Evolutionary conservation across 2,329 filamentous ascomycete species (phyloP).

Genomic region (Diplocarpon mali): DNA sequence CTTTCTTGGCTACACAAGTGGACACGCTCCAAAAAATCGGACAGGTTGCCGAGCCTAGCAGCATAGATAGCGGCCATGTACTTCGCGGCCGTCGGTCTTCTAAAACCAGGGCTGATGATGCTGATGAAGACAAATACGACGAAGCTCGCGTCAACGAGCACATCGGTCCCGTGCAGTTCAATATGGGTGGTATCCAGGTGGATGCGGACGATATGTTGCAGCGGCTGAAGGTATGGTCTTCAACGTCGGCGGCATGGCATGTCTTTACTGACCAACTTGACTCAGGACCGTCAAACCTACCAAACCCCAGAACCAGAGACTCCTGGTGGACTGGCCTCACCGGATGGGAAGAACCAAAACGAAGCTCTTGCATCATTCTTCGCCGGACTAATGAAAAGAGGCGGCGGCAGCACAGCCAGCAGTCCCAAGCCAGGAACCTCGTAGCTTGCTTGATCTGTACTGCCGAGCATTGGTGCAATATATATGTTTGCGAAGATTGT

Average conservation of each 20-base stretch:
- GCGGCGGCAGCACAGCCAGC: conserved; percentile 24
- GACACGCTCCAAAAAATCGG: conserved; percentile 58
- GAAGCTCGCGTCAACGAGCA: conserved; percentile 44
- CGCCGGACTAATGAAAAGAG: conserved; percentile 44
- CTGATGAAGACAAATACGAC: conserved; percentile 18
- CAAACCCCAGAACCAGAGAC: conserved; percentile 26
- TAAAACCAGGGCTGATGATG: conserved; percentile 10
- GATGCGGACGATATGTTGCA: conserved; percentile 91
- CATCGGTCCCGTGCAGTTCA: conserved; percentile 92
- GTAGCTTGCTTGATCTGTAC: background rate
- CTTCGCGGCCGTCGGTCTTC: conserved; percentile 17
- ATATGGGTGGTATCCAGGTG: conserved; percentile 94
- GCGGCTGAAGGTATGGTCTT: conserved; percentile 58
- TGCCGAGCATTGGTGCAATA: too few species aligned
- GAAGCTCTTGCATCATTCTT: conserved; percentile 51
- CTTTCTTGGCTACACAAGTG: conserved; percentile 65
- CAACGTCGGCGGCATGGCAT: background rate
- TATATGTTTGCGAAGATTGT: conserved; percentile 2
- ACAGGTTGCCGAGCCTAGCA: conserved; percentile 35
- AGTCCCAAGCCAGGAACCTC: conserved; percentile 24
- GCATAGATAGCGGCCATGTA: conserved; percentile 22
- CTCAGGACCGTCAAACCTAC: conserved; percentile 27
- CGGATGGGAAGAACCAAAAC: conserved; percentile 41
- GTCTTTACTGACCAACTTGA: conserved; percentile 1
- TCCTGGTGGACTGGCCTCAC: conserved; percentile 19